Evolutionary conservation across 352 stramenopile species (phyloP).

Genomic region (Phytophthora podocarpi): DNA sequence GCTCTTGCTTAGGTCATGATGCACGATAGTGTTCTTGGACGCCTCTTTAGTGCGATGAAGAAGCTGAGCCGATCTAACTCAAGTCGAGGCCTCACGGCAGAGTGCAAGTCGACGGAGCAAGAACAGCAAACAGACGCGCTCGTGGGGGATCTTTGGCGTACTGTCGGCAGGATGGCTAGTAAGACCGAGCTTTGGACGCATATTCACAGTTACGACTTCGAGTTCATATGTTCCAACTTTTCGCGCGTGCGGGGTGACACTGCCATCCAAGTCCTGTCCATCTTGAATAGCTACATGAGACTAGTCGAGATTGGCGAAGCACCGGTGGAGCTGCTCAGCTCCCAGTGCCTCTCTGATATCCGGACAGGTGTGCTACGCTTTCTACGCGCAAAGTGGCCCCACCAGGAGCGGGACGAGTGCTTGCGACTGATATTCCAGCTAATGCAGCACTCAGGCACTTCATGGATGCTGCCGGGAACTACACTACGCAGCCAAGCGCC

Average conservation of each 20-base stretch:
- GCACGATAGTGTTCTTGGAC: conserved; percentile 45
- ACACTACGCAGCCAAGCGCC: conserved; percentile 52
- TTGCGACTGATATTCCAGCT: conserved; percentile 63
- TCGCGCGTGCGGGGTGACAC: conserved; percentile 37
- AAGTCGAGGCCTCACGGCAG: conserved; percentile 19
- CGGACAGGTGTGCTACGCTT: conserved; percentile 65
- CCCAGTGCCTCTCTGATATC: conserved; percentile 61
- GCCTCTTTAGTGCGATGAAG: conserved; percentile 58
- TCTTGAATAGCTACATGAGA: conserved; percentile 66
- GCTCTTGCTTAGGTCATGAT: conserved; percentile 47
- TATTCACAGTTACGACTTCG: conserved; percentile 61
- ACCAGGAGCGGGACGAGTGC: conserved; percentile 75
- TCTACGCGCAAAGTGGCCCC: conserved; percentile 69
- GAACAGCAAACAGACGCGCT: conserved; percentile 22
- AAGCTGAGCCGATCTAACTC: conserved; percentile 35
- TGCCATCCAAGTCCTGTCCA: conserved; percentile 45
- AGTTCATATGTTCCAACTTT: conserved; percentile 72
- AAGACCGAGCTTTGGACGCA: conserved; percentile 47
- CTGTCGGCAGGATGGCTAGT: conserved; percentile 47
- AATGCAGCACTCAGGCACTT: conserved; percentile 60
- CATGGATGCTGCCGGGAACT: conserved; percentile 69
- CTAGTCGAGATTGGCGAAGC: conserved; percentile 51
- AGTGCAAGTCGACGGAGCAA: conserved; percentile 28
- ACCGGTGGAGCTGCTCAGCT: conserved; percentile 54
- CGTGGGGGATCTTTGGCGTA: conserved; percentile 50